Evolutionary conservation across 768 basidiomycete species (phyloP).

Genomic region (Trametes cubensis): DNA sequence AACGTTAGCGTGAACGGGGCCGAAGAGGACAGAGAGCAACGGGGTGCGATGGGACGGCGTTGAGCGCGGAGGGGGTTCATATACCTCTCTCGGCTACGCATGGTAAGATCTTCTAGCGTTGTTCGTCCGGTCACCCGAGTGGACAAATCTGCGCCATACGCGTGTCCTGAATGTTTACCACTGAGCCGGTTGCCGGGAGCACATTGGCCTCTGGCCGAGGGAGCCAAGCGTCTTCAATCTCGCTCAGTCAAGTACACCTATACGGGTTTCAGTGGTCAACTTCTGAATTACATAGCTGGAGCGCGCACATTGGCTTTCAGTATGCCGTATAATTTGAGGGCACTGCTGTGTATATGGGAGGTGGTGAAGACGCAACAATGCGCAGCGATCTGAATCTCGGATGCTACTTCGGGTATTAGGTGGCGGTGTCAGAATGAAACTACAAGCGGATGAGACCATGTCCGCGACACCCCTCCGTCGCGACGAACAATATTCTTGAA

Average conservation of each 20-base stretch:
- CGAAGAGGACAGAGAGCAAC: constrained; percentile 1
- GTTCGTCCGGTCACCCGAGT: constrained; percentile 3
- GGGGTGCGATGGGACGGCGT: constrained; percentile 5
- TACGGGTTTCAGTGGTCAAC: too few species aligned
- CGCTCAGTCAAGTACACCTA: too few species aligned
- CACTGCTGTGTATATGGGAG: neutral
- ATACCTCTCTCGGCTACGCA: constrained; percentile 13
- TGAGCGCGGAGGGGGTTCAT: constrained; percentile 1
- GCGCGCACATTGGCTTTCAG: too few species aligned
- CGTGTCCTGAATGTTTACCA: constrained; percentile 7
- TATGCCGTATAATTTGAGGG: too few species aligned
- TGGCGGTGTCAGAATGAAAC: constrained; percentile 12
- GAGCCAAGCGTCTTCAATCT: too few species aligned
- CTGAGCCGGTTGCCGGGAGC: neutral
- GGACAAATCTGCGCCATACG: neutral
- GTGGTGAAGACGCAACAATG: neutral
- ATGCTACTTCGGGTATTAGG: constrained; percentile 6
- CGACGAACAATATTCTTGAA: constrained; percentile 14
- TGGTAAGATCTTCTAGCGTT: constrained; percentile 11
- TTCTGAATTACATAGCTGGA: too few species aligned
- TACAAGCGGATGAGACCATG: constrained; percentile 11
- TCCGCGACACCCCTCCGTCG: constrained; percentile 13
- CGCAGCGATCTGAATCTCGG: constrained; percentile 8
- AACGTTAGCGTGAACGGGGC: neutral
- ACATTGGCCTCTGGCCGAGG: neutral